Percentiles rank a stretch among this genome's conserved stretches.
These are phyloP conservation scores for Cladophialophora yegresii DNA, from an alignment of 2,329 filamentous ascomycete species.

Conservation along the genomic window DNA sequence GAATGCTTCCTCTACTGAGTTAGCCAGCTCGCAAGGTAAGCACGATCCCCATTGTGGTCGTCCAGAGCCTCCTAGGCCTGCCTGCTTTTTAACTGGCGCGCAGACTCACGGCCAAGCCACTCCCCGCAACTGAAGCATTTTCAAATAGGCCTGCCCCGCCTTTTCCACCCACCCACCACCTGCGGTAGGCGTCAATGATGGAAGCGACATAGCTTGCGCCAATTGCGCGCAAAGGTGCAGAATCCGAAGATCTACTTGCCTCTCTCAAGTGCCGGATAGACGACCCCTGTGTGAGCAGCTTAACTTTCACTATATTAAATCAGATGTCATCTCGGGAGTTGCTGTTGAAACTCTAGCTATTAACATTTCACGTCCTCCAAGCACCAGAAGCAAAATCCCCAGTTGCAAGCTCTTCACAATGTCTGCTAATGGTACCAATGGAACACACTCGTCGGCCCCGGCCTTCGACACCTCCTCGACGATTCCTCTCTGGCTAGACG, in stretches of 20 bases:
- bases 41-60: neutral
- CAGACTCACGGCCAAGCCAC: neutral
- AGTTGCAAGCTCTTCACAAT: slow-evolving; percentile 9
- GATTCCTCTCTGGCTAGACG: slow-evolving; percentile 49
- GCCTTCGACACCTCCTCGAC: slow-evolving; percentile 36
- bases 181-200: neutral
- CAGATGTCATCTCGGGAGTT: neutral
- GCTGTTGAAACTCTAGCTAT: neutral
- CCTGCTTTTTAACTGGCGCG: too few species aligned
- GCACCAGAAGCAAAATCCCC: neutral
- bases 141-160: neutral
- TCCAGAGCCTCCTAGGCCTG: neutral
- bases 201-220: neutral
- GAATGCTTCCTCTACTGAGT: neutral
- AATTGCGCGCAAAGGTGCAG: neutral
- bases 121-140: neutral
- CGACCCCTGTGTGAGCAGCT: neutral
- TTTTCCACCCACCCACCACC: neutral
- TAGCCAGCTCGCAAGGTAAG: too few species aligned
- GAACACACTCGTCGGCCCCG: slow-evolving; percentile 16
- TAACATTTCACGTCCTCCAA: neutral
- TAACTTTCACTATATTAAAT: neutral
- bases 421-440: slow-evolving; percentile 25
- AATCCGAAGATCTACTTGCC: slow-evolving; percentile 9
- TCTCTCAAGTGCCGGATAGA: slow-evolving; percentile 13